phyloP scores from a whole-genome alignment of 306 rosid genomes.

The Cicer yamashitae region DNA sequence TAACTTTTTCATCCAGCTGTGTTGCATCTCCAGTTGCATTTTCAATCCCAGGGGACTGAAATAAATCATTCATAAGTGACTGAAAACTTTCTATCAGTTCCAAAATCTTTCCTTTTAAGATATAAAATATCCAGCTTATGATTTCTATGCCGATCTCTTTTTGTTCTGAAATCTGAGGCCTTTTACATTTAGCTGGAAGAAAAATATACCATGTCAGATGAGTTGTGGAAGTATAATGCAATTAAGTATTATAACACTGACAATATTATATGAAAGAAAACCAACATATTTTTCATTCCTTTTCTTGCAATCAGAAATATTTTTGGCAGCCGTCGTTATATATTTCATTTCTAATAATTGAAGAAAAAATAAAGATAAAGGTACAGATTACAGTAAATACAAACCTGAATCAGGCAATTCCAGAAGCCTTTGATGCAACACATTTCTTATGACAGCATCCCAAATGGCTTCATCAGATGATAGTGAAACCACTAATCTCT shows the following conservation, averaged over 20 bases:
- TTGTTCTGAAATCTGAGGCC: slow-evolving; percentile 40
- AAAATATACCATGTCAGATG: slow-evolving; percentile 7
- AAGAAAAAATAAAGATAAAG: too few species aligned
- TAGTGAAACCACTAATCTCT: slow-evolving; percentile 72
- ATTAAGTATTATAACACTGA: neutral
- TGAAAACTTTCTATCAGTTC: slow-evolving; percentile 59
- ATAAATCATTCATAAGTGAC: slow-evolving; percentile 54
- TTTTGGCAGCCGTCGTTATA: too few species aligned
- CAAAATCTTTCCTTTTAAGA: slow-evolving; percentile 53
- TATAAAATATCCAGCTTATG: slow-evolving; percentile 56
- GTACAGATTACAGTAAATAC: neutral
- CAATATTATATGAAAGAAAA: neutral
- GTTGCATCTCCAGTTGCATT: slow-evolving; percentile 31
- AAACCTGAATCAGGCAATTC: slow-evolving; percentile 59
- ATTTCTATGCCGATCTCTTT: slow-evolving; percentile 46
- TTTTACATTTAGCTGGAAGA: slow-evolving; percentile 45
- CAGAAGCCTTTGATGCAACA: slow-evolving; percentile 51
- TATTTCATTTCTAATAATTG: neutral
- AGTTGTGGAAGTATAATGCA: neutral
- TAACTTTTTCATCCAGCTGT: slow-evolving; percentile 56
- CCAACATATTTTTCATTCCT: too few species aligned
- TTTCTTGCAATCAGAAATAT: too few species aligned
- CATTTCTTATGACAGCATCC: slow-evolving; percentile 66
- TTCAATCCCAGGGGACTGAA: slow-evolving; percentile 41
- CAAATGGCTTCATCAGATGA: slow-evolving; percentile 72